phyloP scores from a whole-genome alignment of 129 eudicot genomes.

The Tagetes patula region DNA sequence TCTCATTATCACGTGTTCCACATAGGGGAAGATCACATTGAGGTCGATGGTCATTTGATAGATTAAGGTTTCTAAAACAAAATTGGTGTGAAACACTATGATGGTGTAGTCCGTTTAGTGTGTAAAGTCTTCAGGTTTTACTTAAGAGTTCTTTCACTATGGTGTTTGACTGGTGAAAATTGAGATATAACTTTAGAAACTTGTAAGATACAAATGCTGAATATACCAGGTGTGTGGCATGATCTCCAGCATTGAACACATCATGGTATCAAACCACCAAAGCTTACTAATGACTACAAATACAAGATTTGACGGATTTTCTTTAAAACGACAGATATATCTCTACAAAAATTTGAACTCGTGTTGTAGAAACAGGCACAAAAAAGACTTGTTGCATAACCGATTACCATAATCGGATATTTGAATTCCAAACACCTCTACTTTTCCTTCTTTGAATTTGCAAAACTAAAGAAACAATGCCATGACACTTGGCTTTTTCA shows the following conservation, averaged over 20 bases:
- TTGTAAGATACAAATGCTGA: too few relatives aligned
- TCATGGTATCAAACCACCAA: background rate
- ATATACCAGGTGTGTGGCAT: background rate
- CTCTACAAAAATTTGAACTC: background rate
- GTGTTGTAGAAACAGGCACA: slow-evolving; percentile 18
- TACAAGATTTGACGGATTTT: too few relatives aligned
- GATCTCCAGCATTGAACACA: background rate
- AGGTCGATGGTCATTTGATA: too few relatives aligned
- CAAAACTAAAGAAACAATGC: slow-evolving; percentile 23
- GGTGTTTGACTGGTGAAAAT: too few relatives aligned
- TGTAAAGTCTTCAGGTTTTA: background rate
- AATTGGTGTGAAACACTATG: too few relatives aligned
- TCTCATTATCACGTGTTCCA: too few relatives aligned
- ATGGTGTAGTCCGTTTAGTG: too few relatives aligned
- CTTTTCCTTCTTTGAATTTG: slow-evolving; percentile 12
- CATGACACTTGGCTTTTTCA: slow-evolving; percentile 33
- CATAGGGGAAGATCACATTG: too few relatives aligned
- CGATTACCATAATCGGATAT: slow-evolving; percentile 20
- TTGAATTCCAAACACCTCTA: slow-evolving; percentile 31
- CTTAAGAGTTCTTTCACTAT: background rate
- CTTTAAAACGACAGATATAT: background rate
- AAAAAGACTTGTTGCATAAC: slow-evolving; percentile 14
- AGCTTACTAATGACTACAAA: background rate
- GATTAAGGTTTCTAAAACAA: too few relatives aligned
- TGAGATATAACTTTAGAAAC: too few relatives aligned